These are phyloP conservation scores for Penicillium ochrochloron DNA, from an alignment of 495 filamentous ascomycete genomes.

Conservation along the genomic window DNA sequence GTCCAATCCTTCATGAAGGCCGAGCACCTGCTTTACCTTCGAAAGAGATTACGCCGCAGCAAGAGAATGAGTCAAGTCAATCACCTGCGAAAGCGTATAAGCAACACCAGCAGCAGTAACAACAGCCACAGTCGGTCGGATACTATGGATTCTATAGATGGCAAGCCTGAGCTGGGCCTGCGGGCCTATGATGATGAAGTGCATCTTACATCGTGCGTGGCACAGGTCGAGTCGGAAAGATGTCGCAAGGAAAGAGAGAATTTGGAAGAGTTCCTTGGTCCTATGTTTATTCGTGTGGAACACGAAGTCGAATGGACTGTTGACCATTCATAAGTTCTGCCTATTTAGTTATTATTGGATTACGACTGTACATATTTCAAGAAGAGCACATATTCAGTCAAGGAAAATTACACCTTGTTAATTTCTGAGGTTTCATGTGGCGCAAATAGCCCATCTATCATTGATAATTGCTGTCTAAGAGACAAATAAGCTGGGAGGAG, in stretches of 20 bases:
- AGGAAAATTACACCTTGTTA: background rate
- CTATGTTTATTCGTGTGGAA: slow-evolving; percentile 26
- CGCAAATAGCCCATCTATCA: background rate
- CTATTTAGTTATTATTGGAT: background rate
- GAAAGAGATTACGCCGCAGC: background rate
- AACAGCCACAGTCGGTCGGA: background rate
- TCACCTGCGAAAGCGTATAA: background rate
- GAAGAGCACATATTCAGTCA: background rate
- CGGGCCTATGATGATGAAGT: slow-evolving; percentile 13
- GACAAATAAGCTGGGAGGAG: slow-evolving; percentile 43
- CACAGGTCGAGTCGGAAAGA: background rate
- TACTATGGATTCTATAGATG: slow-evolving; percentile 1
- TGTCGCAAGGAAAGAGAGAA: slow-evolving; percentile 2
- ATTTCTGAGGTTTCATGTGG: background rate
- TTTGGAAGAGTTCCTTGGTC: slow-evolving; percentile 18
- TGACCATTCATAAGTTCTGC: background rate
- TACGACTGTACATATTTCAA: background rate
- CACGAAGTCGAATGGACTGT: slow-evolving; percentile 24
- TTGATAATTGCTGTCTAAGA: background rate
- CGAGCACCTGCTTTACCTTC: slow-evolving; percentile 11
- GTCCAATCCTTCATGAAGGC: slow-evolving; percentile 24
- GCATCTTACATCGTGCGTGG: background rate
- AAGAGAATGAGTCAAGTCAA: slow-evolving; percentile 5
- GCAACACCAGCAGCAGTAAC: slow-evolving; percentile 6
- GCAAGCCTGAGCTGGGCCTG: slow-evolving; percentile 8